These are phyloP conservation scores for Artemisia tridentata DNA, from an alignment of 129 eudicot genomes.

Conservation along the genomic window DNA sequence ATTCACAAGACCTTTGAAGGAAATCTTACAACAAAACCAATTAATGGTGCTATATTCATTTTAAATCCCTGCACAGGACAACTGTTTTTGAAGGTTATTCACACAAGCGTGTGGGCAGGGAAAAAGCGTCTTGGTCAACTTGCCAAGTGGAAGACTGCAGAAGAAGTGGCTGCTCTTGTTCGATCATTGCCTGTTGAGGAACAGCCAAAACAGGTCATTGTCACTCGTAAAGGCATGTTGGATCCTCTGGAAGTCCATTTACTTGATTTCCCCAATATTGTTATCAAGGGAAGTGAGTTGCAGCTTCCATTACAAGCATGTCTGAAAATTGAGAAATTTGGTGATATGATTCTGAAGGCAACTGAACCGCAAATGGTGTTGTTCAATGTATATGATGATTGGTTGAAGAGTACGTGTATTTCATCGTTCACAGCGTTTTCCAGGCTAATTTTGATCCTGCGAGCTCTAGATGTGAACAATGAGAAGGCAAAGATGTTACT, in stretches of 20 bases:
- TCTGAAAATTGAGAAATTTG: constrained; percentile 94
- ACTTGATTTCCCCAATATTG: constrained; percentile 98
- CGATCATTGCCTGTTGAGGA: constrained; percentile 98
- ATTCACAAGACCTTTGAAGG: constrained; percentile 99
- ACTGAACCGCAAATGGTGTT: constrained; percentile 98
- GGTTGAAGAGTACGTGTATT: constrained; percentile 73
- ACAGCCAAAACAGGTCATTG: constrained; percentile 95
- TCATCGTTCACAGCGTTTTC: constrained; percentile 96
- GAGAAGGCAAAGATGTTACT: constrained; percentile 95
- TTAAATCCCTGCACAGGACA: constrained; percentile 39
- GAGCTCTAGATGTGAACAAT: constrained; percentile 90
- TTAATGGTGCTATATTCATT: too few species aligned
- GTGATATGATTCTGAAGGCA: constrained; percentile 92
- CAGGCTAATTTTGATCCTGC: constrained; percentile 78
- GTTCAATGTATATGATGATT: constrained; percentile 96
- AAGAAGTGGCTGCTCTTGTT: constrained; percentile 98
- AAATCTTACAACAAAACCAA: constrained; percentile 1
- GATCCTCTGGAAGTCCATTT: constrained; percentile 97
- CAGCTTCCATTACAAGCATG: constrained; percentile 99
- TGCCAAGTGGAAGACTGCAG: constrained; percentile 99
- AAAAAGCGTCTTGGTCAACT: constrained; percentile 46
- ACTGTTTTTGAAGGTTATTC: constrained; percentile 86
- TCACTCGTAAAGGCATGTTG: constrained; percentile 98
- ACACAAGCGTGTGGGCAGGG: constrained; percentile 45
- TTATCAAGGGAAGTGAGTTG: constrained; percentile 95